phyloP scores from a whole-genome alignment of 2,329 filamentous ascomycete genomes.

The Trichoderma sp. region DNA sequence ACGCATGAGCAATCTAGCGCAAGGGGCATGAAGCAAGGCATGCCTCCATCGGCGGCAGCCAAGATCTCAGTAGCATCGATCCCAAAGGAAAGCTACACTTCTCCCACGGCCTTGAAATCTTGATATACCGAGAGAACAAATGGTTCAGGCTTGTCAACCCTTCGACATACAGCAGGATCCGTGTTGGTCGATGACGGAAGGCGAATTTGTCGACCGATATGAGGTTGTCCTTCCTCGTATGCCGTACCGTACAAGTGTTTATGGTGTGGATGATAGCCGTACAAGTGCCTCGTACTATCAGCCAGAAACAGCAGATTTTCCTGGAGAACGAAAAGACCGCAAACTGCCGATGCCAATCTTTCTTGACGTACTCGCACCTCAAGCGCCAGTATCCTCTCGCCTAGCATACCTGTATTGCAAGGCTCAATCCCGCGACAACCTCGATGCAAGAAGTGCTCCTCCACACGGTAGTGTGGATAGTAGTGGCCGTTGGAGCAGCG shows the following conservation, averaged over 20 bases:
- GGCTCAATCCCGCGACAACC: not conserved
- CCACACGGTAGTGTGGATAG: not conserved
- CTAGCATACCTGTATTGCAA: not conserved
- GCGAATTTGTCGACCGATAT: no score
- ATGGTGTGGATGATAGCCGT: not conserved
- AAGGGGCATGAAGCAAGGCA: not conserved
- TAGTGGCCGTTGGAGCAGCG: conserved; percentile 16
- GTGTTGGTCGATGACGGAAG: no score
- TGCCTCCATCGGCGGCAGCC: not conserved
- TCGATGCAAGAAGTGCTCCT: conserved; percentile 5
- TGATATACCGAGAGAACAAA: no score
- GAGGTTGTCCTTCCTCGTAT: no score
- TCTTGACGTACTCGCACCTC: not conserved
- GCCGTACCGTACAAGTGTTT: no score
- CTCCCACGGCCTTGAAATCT: no score
- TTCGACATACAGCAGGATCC: not conserved
- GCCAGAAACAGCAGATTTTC: not conserved
- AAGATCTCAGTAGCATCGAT: not conserved
- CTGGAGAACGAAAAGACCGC: not conserved
- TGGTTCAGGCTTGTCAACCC: no score
- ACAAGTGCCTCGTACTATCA: no score
- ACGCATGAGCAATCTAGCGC: not conserved
- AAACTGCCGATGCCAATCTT: not conserved
- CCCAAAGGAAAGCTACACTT: not conserved
- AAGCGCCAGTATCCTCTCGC: not conserved